Percentiles rank a stretch among this genome's conserved stretches.
Conservation (phyloP, 352 stramenopile species). For the Phytophthora boehmeriae region DNA sequence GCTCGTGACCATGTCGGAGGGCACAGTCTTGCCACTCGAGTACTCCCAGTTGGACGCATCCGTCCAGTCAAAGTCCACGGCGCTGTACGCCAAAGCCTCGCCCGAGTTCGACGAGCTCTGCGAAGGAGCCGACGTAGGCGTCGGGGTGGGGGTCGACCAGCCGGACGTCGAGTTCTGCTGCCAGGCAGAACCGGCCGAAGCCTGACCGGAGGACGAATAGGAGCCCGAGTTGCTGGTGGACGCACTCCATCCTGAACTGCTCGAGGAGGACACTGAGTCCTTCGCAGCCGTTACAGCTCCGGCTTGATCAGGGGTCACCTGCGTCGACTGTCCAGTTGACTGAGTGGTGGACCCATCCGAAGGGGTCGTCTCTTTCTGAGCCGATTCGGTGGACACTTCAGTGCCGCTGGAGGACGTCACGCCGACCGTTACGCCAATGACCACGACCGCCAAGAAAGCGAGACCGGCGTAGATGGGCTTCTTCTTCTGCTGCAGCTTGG, state of each 20-base stretch:
- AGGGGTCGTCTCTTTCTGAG: constrained; percentile 9
- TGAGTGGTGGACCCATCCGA: constrained; percentile 7
- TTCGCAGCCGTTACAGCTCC: constrained; percentile 30
- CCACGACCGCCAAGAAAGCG: constrained; percentile 55
- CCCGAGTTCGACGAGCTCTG: constrained; percentile 30
- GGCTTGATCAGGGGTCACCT: constrained; percentile 14
- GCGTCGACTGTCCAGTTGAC: constrained; percentile 7
- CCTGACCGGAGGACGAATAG: constrained; percentile 28
- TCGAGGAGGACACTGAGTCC: constrained; percentile 19
- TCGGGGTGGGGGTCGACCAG: constrained; percentile 13
- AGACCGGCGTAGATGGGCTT: constrained; percentile 72
- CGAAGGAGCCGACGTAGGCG: constrained; percentile 20
- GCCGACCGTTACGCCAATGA: constrained; percentile 52
- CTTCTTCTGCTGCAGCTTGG: constrained; percentile 51
- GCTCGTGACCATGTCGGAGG: constrained; percentile 49
- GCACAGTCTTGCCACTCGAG: constrained; percentile 40
- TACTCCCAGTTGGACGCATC: constrained; percentile 70
- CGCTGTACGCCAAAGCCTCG: constrained; percentile 48
- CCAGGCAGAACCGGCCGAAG: constrained; percentile 25
- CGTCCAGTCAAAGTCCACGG: constrained; percentile 74
- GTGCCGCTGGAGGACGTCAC: constrained; percentile 14
- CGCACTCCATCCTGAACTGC: constrained; percentile 21
- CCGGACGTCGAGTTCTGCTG: constrained; percentile 27
- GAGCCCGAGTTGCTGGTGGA: constrained; percentile 20
- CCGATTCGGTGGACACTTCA: constrained; percentile 43